Base-by-base conservation (phyloP, 495 filamentous ascomycete genomes). In the Penicillium angulare region DNA sequence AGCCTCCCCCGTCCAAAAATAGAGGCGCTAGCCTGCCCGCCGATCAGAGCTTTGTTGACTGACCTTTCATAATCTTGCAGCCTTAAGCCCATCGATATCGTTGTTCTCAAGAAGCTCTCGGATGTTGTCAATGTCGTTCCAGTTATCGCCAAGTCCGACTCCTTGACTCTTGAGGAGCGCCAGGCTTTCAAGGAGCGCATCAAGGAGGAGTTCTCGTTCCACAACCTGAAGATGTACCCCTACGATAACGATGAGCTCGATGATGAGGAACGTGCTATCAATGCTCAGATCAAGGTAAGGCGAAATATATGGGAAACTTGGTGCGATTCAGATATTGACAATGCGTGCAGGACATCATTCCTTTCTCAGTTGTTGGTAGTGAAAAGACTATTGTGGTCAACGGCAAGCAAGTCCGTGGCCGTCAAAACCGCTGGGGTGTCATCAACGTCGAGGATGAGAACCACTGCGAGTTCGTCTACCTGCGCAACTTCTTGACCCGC, bases 221-320 rank as follows among this genome's bases (percentile, higher is more conserved):
- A 99, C 83, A 97, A 96, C 79, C 81, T 97, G 68, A 90, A 96
- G 78, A 99, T 99, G 93, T 99, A 95, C 79, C 93, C 93, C 42
- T 99, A 99, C 70, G 92, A 97, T 75, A 97, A 96, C 67, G 93
- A 97, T 57, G 93, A 99, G 81, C 83, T 97, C 50, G 93, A 98
- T 61, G 87, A 92, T 66, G 93, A 98, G 79, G 93, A 98, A 79
- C 86, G 90, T 52, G 88, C 86, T 21, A 77, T 95, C 72, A 97
- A 98, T 73, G 85, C 80, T 43, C 88, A 93, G 67, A 97, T 98
- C 76, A 97, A 96, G 88, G 90, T 91, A 75, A 39, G 79, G 21
- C 12, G 22, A 10, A 7, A 17, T 7, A 26, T 10, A 32, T 32
- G 13, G 43, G 3, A 2, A 24, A 31, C 20, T 5, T 23, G 15